Evolutionary conservation across 2,329 filamentous ascomycete species (phyloP), one percentile per base, ranked within the genome.

Genomic region (Fusarium algeriense): DNA sequence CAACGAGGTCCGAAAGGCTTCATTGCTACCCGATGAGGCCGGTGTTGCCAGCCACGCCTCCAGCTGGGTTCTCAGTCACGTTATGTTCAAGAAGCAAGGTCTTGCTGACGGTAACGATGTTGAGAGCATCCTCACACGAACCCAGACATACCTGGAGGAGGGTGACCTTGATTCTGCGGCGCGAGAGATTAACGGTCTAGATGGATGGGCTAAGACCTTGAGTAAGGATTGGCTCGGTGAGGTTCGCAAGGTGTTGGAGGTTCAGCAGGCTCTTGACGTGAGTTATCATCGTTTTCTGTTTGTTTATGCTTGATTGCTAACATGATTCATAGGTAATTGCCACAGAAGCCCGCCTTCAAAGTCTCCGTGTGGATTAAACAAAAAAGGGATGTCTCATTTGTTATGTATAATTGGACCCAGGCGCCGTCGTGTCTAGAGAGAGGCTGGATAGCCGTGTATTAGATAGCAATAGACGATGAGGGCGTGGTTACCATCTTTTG

Each of bases 81-180:
- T 98, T 56, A 90, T 98, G 84, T 98, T 99, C 89, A 94, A 94
- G 86, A 98, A 98, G 88, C 91, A 92, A 78, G 93, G 92, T 13
- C 86, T 96, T 49, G 92, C 94, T 1, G 90, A 90, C 28, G 94
- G 95, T 23, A 88, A 93, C 75, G 95, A 98, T 78, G 95, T 98
- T 26, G 96, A 99, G 86, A 97, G 94, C 77, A 91, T 98, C 65
- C 88, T 99, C 49, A 93, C 93, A 5, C 88, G 96, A 70, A 95
- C 96, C 2, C 95, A 99, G 83, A 94, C 91, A 11, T 88, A 94
- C 75, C 87, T 99, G 23, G 95, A 99, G 83, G 94, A 98, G 83
- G 96, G 96, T 26, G 91, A 98, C 78, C 83, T 99, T 61, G 96
- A 99, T 81, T 91, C 88, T 57, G 96, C 96, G 5, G 95, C 96